Base-by-base conservation (phyloP, 176 grass and related monocot genomes). In the Pontederia crassipes region DNA sequence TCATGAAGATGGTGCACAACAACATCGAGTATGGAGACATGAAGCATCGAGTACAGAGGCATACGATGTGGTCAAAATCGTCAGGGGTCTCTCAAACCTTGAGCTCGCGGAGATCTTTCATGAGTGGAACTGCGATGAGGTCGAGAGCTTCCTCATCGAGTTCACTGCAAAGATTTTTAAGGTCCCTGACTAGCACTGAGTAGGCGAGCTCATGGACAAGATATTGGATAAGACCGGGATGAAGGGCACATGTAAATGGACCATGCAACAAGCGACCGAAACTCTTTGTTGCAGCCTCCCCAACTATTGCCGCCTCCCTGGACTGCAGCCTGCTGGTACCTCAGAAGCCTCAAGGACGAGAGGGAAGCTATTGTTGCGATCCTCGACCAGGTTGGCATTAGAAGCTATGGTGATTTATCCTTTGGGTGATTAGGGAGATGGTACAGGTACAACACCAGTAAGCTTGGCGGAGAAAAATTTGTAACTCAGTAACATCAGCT, bases 231-330 rank as follows among this genome's bases (percentile, higher is more conserved):
- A 92, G 81, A 97, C 84, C 8, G 87, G 87, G 53, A 97, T 97
- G 92, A 97, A 97, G 51, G 84, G 87, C 15, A 92, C 87, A 8
- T 84, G 87, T 28, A 98, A 98, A 57, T 98, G 87, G 93, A 98
- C 84, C 0, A 87, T 92, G 58, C 87, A 98, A 70, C 87, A 98
- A 45, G 87, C 87, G 0, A 84, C 81, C 0, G 87, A n/a, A 98
- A 68, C 84, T 92, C 4, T 87, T 81, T 0, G 70, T 98, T 16
- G 81, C 84, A 0, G 81, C n/a, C n/a, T n/a, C 87, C 0, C 84
- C 81, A 8, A 98, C 84, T 0, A 91, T 97, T 28, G 87, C 87
- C 0, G 84, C 84, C 0, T 91, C 81, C 0, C 66, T 95, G 0
- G 89, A 88, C 5, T 74, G 80, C 56, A 65, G n/a, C n/a, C n/a